Evolutionary conservation across 768 basidiomycete genomes (phyloP).

Genomic region (Leucosporidium scottii): DNA sequence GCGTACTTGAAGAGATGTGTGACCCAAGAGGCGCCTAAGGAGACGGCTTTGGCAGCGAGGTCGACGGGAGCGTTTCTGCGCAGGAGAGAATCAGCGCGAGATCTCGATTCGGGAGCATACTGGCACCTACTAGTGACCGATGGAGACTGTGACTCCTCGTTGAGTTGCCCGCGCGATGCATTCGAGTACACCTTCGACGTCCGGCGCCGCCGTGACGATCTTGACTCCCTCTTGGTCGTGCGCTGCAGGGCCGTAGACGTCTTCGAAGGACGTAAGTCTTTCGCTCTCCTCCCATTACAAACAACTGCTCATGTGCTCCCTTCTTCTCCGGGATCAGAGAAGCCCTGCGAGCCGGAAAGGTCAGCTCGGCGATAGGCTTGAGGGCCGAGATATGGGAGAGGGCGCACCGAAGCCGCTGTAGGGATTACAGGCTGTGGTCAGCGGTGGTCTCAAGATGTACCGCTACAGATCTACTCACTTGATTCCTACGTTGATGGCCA

Average conservation of each 20-base stretch:
- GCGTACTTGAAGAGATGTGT: constrained; percentile 4
- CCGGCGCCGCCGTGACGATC: constrained; percentile 79
- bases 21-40: not conserved
- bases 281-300: constrained; percentile 48
- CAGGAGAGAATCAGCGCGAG: not conserved
- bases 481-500: constrained; percentile 82
- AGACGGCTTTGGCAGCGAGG: not conserved
- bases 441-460: constrained; percentile 3
- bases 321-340: not conserved
- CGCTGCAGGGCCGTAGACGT: constrained; percentile 63
- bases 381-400: no score
- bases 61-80: not conserved
- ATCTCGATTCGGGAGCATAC: constrained; percentile 30
- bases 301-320: not conserved
- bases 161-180: constrained; percentile 56
- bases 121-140: constrained; percentile 57
- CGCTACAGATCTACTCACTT: constrained; percentile 45
- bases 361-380: no score
- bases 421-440: not conserved
- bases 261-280: constrained; percentile 63
- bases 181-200: constrained; percentile 72
- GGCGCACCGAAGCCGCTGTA: constrained; percentile 58
- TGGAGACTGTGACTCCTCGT: constrained; percentile 69
- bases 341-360: not conserved
- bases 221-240: constrained; percentile 56